These are phyloP conservation scores for Citrus sinensis DNA, from an alignment of 345 rosid genomes.

Conservation along the genomic window DNA sequence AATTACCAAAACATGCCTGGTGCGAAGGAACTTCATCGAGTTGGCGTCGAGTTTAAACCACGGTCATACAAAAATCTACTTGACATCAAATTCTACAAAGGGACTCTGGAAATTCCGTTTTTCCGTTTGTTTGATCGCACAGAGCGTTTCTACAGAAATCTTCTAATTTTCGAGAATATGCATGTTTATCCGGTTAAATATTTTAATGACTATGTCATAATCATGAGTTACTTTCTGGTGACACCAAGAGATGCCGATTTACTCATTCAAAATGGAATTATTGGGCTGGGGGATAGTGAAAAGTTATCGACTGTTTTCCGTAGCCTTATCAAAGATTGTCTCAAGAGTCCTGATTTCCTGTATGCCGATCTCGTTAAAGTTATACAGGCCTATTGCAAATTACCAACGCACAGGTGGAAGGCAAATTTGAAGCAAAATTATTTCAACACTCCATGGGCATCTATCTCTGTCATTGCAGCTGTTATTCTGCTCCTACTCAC, in stretches of 20 bases:
- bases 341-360: not conserved
- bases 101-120: too few relatives aligned
- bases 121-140: not conserved
- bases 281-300: not conserved
- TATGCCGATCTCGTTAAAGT: not conserved
- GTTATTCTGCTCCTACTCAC: constrained; percentile 18
- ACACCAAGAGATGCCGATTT: constrained; percentile 12
- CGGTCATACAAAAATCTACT: too few relatives aligned
- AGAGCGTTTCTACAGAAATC: not conserved
- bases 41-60: too few relatives aligned
- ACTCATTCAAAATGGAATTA: not conserved
- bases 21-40: too few relatives aligned
- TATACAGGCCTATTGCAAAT: not conserved
- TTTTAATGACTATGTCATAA: not conserved
- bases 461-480: constrained; percentile 21
- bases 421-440: constrained; percentile 7
- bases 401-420: constrained; percentile 6
- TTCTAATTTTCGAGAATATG: not conserved
- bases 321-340: not conserved
- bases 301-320: constrained; percentile 10
- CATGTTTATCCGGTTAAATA: not conserved
- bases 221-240: not conserved
- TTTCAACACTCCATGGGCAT: constrained; percentile 21
- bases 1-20: too few relatives aligned
- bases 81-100: too few relatives aligned